Evolutionary conservation across 2,329 filamentous ascomycete species (phyloP), one percentile per base, ranked within the genome.

Genomic region (Remersonia thermophila): DNA sequence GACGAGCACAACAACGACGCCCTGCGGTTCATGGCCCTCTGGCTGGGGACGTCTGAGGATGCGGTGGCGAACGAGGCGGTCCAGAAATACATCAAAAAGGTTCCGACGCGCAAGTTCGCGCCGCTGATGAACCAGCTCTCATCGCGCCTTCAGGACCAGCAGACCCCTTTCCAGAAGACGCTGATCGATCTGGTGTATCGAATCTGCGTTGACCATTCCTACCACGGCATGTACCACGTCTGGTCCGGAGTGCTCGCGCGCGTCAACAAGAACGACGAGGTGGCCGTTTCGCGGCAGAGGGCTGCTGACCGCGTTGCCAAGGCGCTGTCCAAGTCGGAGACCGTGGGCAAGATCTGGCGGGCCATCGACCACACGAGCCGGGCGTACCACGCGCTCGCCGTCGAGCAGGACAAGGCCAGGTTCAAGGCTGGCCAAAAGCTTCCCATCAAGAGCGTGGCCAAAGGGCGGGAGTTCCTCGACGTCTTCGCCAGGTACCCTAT

Each of bases 171-270:
- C 51, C 91, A 98, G 51, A 67, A 65, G 28, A 66, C 89, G 1
- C 65, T 99, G 2, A 73, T 76, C 35, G 65, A 67, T 2, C 63
- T 98, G 13, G 77, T 96, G 3, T 75, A 77, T 51, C 78, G 77
- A 7, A 94, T 98, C 37, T 96, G 89, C 52, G 67, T 73, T 9
- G 86, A 98, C 39, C 91, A 99, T 58, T 93, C 91, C 0, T 94
- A 87, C 55, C 93, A 98, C 54, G 86, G 86, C 33, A 89, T 96
- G 77, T 93, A 98, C 55, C 87, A 96, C 49, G 84, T 98, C 29
- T 95, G 89, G 66, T 83, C 87, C 2, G 79, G 81, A 15, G 77
- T 74, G 30, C 82, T 78, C 49, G 76, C 72, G 35, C 79, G 77
- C 41, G 71, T 70, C 34, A 77, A 79, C 48, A 67, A 67, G 35